phyloP scores from a whole-genome alignment of 1,284 basidiomycete genomes.

The Pisolithus thermaeus region DNA sequence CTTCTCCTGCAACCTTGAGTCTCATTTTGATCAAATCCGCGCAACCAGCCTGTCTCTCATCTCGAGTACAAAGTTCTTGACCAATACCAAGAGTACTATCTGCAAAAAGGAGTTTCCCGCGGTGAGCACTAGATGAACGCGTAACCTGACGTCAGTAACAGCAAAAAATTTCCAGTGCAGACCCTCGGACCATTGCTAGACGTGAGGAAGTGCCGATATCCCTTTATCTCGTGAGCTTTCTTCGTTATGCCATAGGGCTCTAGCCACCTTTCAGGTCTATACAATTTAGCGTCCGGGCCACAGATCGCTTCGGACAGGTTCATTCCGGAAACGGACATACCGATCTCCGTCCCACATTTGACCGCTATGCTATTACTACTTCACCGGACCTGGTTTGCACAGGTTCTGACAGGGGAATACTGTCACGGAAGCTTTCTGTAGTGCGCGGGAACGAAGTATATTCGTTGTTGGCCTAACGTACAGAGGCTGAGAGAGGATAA shows the following conservation, averaged over 20 bases:
- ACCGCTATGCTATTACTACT: constrained; percentile 37
- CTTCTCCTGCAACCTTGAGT: too few species aligned
- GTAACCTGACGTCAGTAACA: constrained; percentile 28
- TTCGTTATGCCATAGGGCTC: constrained; percentile 15
- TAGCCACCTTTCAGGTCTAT: constrained; percentile 39
- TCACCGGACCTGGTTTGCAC: constrained; percentile 34
- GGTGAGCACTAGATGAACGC: neutral
- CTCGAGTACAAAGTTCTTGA: too few species aligned
- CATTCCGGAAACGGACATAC: constrained; percentile 36
- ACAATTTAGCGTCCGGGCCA: constrained; percentile 35
- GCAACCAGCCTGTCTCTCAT: too few species aligned
- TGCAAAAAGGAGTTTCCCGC: neutral
- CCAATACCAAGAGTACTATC: constrained; percentile 8
- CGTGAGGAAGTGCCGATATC: constrained; percentile 23
- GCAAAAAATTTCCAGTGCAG: constrained; percentile 30
- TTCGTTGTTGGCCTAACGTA: too few species aligned
- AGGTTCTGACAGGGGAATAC: constrained; percentile 45
- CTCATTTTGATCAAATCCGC: too few species aligned
- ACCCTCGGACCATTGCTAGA: constrained; percentile 27
- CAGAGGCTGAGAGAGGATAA: too few species aligned
- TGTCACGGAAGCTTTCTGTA: too few species aligned
- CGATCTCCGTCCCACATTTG: constrained; percentile 39
- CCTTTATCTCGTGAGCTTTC: constrained; percentile 18
- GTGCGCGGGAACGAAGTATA: too few species aligned
- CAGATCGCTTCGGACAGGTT: constrained; percentile 47